Conservation (phyloP, 164 flowering plant species). For the Annona squamosa region DNA sequence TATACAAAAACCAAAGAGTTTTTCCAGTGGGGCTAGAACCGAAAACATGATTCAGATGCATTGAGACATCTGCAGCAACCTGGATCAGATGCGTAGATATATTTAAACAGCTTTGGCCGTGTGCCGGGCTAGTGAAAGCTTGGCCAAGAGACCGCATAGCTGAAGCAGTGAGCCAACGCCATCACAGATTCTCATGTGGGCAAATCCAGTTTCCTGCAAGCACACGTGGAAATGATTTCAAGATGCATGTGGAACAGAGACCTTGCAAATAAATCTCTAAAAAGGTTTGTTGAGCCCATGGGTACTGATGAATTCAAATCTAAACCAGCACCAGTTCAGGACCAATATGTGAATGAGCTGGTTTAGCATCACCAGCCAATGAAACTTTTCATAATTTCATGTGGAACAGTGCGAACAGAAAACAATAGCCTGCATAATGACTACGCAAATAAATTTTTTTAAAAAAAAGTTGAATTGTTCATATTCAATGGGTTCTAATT, state of each 20-base stretch:
- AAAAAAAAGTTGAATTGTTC: not conserved
- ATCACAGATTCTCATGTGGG: conserved; percentile 98
- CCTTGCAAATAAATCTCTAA: not conserved
- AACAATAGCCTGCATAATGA: too few species aligned
- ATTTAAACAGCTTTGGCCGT: conserved; percentile 75
- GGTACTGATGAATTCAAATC: not conserved
- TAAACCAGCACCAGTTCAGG: not conserved
- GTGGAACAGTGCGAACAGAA: not conserved
- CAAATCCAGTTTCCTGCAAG: conserved; percentile 93
- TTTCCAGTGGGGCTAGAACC: not conserved
- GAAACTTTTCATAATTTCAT: not conserved
- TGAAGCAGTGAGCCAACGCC: conserved; percentile 98
- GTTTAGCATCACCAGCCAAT: not conserved
- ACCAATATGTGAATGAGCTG: not conserved
- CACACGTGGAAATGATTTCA: conserved; percentile 3
- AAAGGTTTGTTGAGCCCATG: not conserved
- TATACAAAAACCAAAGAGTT: not conserved
- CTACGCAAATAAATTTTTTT: too few species aligned
- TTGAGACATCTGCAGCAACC: not conserved
- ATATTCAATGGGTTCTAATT: not conserved
- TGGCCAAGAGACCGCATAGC: conserved; percentile 84
- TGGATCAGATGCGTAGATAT: not conserved
- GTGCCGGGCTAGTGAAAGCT: conserved; percentile 67
- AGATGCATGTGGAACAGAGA: not conserved
- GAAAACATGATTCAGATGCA: not conserved